Percentiles rank a stretch among this genome's conserved stretches.
Conservation (phyloP, 768 basidiomycete species). For the Dendrothele bispora region DNA sequence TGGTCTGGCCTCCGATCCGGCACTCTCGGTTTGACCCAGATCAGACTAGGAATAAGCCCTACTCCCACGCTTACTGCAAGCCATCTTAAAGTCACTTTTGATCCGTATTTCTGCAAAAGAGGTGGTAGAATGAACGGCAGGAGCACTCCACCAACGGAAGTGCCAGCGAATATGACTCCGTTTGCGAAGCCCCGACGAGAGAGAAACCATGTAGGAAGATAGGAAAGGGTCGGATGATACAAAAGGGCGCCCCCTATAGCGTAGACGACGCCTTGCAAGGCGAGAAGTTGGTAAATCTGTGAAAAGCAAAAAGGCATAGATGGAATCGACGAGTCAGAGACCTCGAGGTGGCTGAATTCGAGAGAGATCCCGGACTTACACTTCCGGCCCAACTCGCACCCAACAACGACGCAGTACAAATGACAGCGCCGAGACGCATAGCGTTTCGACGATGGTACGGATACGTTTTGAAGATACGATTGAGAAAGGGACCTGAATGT, state of each 20-base stretch:
- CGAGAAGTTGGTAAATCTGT: conserved; percentile 23
- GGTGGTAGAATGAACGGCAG: conserved; percentile 25
- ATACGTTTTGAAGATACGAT: conserved; percentile 21
- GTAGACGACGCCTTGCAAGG: conserved; percentile 29
- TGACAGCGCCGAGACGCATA: conserved; percentile 20
- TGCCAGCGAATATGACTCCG: conserved; percentile 30
- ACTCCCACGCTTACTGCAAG: conserved; percentile 20
- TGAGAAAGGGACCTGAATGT: conserved; percentile 20
- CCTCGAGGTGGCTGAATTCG: conserved; percentile 1
- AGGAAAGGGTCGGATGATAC: conserved; percentile 26
- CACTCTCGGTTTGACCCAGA: conserved; percentile 24
- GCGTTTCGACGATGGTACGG: conserved; percentile 19
- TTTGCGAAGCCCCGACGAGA: conserved; percentile 29
- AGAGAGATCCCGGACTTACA: not conserved
- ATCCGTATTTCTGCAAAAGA: conserved; percentile 22
- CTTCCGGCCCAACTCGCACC: conserved; percentile 23
- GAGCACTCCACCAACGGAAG: conserved; percentile 25
- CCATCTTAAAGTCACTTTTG: conserved; percentile 21
- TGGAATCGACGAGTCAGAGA: not conserved
- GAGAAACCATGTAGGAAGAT: conserved; percentile 32
- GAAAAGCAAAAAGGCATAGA: not conserved
- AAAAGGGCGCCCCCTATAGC: conserved; percentile 28
- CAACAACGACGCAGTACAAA: conserved; percentile 25
- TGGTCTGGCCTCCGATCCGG: conserved; percentile 14
- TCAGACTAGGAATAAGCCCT: conserved; percentile 21